Percentiles rank a stretch among this genome's conserved stretches.
These are phyloP conservation scores for Leishmania arabica DNA, from an alignment of 208 protist species.

Conservation along the genomic window DNA sequence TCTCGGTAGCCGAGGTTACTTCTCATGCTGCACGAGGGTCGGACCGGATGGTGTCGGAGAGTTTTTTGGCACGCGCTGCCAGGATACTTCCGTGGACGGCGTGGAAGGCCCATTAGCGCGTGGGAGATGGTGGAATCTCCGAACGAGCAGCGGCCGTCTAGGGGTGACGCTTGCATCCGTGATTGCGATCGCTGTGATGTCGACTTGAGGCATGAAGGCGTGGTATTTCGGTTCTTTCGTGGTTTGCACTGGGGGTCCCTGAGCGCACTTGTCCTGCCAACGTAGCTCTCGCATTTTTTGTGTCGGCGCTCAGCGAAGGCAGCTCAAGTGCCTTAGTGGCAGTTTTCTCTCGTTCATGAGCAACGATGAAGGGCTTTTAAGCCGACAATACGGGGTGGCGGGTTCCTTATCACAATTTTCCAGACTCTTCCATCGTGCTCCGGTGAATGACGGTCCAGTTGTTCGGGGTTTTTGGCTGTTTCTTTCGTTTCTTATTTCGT, in stretches of 20 bases:
- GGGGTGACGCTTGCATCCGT: slow-evolving; percentile 1
- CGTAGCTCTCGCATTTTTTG: neutral
- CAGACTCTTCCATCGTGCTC: neutral
- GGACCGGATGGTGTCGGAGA: neutral
- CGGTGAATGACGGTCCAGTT: neutral
- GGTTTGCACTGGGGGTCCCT: too few relatives aligned
- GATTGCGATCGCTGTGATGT: neutral
- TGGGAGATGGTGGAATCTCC: neutral
- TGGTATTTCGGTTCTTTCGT: too few relatives aligned
- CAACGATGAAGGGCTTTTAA: neutral
- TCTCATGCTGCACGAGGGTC: slow-evolving; percentile 28
- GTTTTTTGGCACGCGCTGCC: slow-evolving; percentile 20
- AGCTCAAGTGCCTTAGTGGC: too few relatives aligned
- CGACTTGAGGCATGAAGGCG: neutral
- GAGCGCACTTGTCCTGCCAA: too few relatives aligned
- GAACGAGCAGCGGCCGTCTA: slow-evolving; percentile 1
- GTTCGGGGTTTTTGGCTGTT: too few relatives aligned
- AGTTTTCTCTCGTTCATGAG: too few relatives aligned
- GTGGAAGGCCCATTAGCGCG: neutral
- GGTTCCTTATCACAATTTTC: neutral
- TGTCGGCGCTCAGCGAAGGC: too few relatives aligned
- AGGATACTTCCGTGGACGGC: neutral
- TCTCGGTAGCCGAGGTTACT: slow-evolving; percentile 18
- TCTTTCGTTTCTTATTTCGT: neutral
- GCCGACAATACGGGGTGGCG: neutral